These are phyloP conservation scores for Begonia fuchsioides DNA, from an alignment of 306 rosid species.

Conservation along the genomic window DNA sequence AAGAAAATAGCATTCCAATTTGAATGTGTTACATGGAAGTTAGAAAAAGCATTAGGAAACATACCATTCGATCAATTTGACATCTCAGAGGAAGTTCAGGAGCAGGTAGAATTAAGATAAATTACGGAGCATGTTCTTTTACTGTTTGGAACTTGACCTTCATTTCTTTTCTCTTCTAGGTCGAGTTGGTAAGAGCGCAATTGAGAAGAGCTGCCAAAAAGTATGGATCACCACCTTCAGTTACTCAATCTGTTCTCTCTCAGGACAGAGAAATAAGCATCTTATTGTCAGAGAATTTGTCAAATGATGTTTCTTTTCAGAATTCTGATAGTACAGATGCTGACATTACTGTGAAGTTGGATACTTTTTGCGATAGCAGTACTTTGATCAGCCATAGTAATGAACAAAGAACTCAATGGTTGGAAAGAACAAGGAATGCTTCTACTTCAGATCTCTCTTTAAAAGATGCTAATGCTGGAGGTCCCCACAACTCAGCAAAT, in stretches of 20 bases:
- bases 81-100: conserved; percentile 86
- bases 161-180: conserved; percentile 28
- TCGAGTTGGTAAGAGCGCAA: conserved; percentile 79
- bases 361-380: conserved; percentile 11
- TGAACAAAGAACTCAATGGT: conserved; percentile 15
- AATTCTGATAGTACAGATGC: conserved; percentile 17
- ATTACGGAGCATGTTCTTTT: neutral
- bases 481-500: conserved; percentile 19
- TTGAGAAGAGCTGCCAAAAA: conserved; percentile 70
- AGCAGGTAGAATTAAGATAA: conserved; percentile 49
- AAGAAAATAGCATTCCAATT: conserved; percentile 54
- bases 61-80: conserved; percentile 53
- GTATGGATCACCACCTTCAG: conserved; percentile 43
- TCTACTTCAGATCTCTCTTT: conserved; percentile 20
- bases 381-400: conserved; percentile 23
- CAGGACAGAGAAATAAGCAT: conserved; percentile 29
- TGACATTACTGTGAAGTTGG: conserved; percentile 29
- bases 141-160: conserved; percentile 4
- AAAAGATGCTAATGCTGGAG: conserved; percentile 19
- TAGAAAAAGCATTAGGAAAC: conserved; percentile 59
- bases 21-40: conserved; percentile 72
- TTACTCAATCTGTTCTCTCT: conserved; percentile 29
- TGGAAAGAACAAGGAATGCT: conserved; percentile 27
- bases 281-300: conserved; percentile 25
- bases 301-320: conserved; percentile 23